Evolutionary conservation across 225 moss, liverwort and hornwort genomes (phyloP), one percentile per base, ranked within the genome.

Genomic region (Climacium dendroides): DNA sequence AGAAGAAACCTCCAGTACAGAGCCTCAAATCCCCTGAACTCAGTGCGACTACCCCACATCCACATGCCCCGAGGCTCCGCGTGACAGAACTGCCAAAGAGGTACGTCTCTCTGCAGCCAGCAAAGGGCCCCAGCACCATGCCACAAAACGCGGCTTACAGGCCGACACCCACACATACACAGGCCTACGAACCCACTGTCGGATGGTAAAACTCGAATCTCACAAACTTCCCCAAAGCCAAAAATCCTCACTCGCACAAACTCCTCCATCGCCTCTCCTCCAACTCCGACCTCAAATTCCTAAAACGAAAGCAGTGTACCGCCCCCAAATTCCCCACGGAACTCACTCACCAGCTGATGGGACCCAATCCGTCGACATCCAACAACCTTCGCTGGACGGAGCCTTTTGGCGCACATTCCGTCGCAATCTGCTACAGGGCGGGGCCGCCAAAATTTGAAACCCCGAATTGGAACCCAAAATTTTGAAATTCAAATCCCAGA

Each of bases 11-110:
- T 82, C 43, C 80, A 67, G 6, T 53, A 66, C 17, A 43, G 43
- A 75, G 35, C 35, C 47, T 48, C 64, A 6, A n/a, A 66, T 74
- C 80, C 52, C 61, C 61, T 37, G 54, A 58, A 25, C 39, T 35
- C 47, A 24, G 7, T 34, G 29, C 73, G 55, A 78, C 58, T 80
- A 71, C 64, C 72, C 89, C 81, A 34, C 60, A 80, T 55, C 77
- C 72, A 41, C 90, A 82, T 22, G 64, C 48, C 83, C 85, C 87
- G 87, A 91, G 89, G 60, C 69, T 82, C 90, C 89, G 88, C 91
- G 91, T 89, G 85, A 86, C 74, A 82, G 30, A n/a, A 85, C 73
- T 83, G 83, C 22, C 67, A 75, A 81, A n/a, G 30, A 8, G 58
- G 82, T 77, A 91, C 89, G 80, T 75, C 81, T 81, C 77, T 83